Conservation (phyloP, 2,329 filamentous ascomycete species). For the Kalmusia sp. region DNA sequence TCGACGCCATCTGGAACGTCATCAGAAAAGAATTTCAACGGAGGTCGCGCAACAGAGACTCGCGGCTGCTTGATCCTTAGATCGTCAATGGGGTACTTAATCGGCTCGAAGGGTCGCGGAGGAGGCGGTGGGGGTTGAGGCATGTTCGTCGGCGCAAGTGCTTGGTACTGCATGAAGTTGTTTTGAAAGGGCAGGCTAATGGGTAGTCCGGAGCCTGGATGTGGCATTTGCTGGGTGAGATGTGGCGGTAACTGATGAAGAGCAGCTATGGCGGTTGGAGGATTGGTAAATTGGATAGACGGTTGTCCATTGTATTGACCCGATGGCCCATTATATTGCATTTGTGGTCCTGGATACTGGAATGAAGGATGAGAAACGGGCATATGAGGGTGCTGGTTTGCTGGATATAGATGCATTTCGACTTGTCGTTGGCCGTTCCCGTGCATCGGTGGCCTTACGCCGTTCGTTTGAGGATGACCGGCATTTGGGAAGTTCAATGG, state of each 20-base stretch:
- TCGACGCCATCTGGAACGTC: slow-evolving; percentile 57
- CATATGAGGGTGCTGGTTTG: background rate
- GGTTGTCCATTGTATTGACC: background rate
- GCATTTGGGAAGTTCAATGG: slow-evolving; percentile 23
- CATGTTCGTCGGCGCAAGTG: slow-evolving; percentile 20
- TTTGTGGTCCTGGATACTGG: background rate
- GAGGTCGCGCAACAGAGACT: slow-evolving; percentile 71
- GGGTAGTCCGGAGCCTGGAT: slow-evolving; percentile 25
- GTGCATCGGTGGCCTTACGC: slow-evolving; percentile 6
- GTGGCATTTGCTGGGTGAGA: slow-evolving; percentile 28
- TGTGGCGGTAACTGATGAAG: slow-evolving; percentile 24
- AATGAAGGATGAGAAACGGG: background rate
- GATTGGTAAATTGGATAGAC: slow-evolving; percentile 1
- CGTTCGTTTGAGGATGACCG: slow-evolving; percentile 29
- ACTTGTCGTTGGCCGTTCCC: background rate
- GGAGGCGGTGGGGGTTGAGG: slow-evolving; percentile 51
- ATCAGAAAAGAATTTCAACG: slow-evolving; percentile 77
- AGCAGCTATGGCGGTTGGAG: slow-evolving; percentile 15
- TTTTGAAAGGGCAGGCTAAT: slow-evolving; percentile 35
- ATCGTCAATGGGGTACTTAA: slow-evolving; percentile 97
- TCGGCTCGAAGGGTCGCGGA: slow-evolving; percentile 56
- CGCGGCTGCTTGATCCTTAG: slow-evolving; percentile 76
- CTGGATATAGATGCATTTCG: background rate
- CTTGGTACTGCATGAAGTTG: slow-evolving; percentile 54
- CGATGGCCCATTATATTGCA: background rate